phyloP scores from a whole-genome alignment of 2,329 filamentous ascomycete genomes.

The Hymenoscyphus fructigenus region DNA sequence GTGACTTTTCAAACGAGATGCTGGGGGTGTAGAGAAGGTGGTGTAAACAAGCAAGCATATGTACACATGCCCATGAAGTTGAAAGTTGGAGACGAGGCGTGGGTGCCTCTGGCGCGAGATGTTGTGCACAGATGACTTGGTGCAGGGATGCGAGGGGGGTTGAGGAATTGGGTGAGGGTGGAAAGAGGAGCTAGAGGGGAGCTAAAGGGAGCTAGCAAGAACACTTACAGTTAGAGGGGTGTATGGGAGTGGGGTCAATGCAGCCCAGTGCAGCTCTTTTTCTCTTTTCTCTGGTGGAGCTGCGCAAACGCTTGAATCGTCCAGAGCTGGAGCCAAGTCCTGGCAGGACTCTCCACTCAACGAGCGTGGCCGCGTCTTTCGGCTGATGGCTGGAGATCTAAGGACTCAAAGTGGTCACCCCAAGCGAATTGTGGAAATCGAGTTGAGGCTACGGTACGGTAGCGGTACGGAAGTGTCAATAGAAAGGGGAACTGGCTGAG shows the following conservation, averaged over 20 bases:
- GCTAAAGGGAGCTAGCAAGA: constrained; percentile 1
- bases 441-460: constrained; percentile 3
- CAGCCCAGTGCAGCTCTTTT: background rate
- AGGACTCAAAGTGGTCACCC: constrained; percentile 24
- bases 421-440: constrained; percentile 22
- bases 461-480: constrained; percentile 4
- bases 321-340: constrained; percentile 3
- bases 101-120: constrained; percentile 15
- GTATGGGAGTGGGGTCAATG: constrained; percentile 7
- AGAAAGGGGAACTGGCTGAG: background rate
- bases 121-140: constrained; percentile 31
- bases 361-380: constrained; percentile 21
- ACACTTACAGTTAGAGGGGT: constrained; percentile 3
- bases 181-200: background rate
- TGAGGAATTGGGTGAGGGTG: constrained; percentile 8
- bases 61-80: constrained; percentile 23
- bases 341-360: constrained; percentile 19
- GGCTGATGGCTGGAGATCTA: constrained; percentile 28
- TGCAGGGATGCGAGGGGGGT: constrained; percentile 29
- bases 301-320: constrained; percentile 8
- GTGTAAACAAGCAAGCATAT: constrained; percentile 17
- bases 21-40: constrained; percentile 13
- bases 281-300: background rate
- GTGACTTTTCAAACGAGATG: constrained; percentile 26
- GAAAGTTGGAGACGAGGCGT: constrained; percentile 17